These are phyloP conservation scores for Penicillium fimorum DNA, from an alignment of 495 filamentous ascomycete species.

Conservation along the genomic window DNA sequence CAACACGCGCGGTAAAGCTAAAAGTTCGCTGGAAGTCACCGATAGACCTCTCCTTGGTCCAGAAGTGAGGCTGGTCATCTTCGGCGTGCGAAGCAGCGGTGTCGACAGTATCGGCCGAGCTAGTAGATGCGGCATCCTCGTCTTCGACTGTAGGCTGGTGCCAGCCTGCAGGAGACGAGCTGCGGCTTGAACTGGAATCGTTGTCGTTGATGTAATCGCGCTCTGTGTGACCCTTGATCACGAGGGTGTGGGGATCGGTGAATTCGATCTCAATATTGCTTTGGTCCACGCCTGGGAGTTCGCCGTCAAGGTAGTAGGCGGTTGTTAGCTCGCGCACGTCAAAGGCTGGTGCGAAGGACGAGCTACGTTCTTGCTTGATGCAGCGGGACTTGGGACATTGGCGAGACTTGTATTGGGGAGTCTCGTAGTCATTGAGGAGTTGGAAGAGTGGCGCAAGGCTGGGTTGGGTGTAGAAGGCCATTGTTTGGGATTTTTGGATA, in stretches of 20 bases:
- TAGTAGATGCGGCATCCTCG: conserved; percentile 29
- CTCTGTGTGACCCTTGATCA: conserved; percentile 68
- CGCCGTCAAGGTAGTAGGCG: conserved; percentile 79
- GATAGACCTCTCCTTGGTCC: conserved; percentile 75
- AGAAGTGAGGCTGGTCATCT: conserved; percentile 57
- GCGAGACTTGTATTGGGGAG: conserved; percentile 32
- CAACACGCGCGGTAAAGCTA: conserved; percentile 69
- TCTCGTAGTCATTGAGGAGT: conserved; percentile 73
- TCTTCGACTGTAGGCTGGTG: conserved; percentile 61
- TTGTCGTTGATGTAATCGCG: conserved; percentile 45
- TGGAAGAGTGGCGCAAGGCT: conserved; percentile 69
- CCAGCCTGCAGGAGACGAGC: conserved; percentile 9
- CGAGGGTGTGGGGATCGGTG: conserved; percentile 72
- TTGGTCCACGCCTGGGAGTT: conserved; percentile 80
- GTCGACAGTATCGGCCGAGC: conserved; percentile 7
- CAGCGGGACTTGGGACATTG: conserved; percentile 1
- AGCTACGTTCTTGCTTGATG: conserved; percentile 25
- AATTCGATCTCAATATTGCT: conserved; percentile 81
- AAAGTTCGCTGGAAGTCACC: conserved; percentile 81
- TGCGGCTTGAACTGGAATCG: conserved; percentile 7
- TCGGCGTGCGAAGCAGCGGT: conserved; percentile 18
- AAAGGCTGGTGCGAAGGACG: conserved; percentile 70
- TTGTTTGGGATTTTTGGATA: conserved; percentile 35
- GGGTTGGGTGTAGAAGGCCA: conserved; percentile 64
- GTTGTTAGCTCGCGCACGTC: conserved; percentile 70